phyloP scores from a whole-genome alignment of 1,284 basidiomycete species.

The Flammula alnicola region DNA sequence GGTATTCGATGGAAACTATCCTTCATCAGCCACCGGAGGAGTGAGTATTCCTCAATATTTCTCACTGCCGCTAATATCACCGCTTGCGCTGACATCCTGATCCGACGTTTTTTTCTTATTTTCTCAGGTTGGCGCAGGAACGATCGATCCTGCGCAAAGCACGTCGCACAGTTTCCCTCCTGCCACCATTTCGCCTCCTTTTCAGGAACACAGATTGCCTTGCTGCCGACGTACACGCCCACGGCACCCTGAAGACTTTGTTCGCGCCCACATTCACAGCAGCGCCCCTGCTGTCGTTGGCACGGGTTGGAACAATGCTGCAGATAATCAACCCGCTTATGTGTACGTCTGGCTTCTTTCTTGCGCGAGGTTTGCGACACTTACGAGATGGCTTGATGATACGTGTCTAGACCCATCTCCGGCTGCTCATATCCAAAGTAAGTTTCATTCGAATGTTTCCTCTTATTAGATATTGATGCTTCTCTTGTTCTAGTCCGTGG shows the following conservation, averaged over 20 bases:
- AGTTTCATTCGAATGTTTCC: conserved; percentile 27
- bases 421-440: conserved; percentile 51
- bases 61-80: conserved; percentile 3
- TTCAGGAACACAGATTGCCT: conserved; percentile 42
- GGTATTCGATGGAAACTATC: conserved; percentile 59
- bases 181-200: conserved; percentile 47
- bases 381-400: conserved; percentile 3
- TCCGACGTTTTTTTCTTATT: conserved; percentile 9
- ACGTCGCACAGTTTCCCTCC: conserved; percentile 45
- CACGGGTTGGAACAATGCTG: conserved; percentile 69
- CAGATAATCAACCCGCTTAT: conserved; percentile 50
- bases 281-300: conserved; percentile 54
- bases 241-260: conserved; percentile 64
- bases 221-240: conserved; percentile 68
- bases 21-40: conserved; percentile 69
- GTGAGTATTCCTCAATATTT: conserved; percentile 35
- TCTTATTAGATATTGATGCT: conserved; percentile 10
- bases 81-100: conserved; percentile 10
- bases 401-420: conserved; percentile 37
- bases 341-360: conserved; percentile 37
- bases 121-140: conserved; percentile 38
- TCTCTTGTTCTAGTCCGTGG: conserved; percentile 36
- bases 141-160: conserved; percentile 39
- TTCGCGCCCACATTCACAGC: conserved; percentile 57
- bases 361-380: background rate